These are phyloP conservation scores for Neckera pumila DNA, from an alignment of 225 moss, liverwort and hornwort genomes.

Conservation along the genomic window DNA sequence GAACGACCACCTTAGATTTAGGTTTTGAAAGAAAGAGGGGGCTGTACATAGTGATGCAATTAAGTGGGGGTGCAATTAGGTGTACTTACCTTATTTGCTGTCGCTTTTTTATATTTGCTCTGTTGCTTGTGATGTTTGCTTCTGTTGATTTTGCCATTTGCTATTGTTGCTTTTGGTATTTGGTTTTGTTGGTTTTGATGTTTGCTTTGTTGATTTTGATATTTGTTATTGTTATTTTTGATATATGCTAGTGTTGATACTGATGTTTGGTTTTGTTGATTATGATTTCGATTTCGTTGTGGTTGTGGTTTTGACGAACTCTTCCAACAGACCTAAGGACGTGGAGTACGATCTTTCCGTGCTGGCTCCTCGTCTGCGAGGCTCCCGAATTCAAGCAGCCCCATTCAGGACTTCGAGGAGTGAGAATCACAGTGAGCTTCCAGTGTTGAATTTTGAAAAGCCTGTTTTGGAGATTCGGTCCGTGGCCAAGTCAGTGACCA, in stretches of 20 bases:
- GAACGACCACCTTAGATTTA: background rate
- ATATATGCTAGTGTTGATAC: background rate
- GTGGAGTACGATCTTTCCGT: conserved; percentile 53
- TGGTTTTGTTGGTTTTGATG: background rate
- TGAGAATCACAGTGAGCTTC: conserved; percentile 59
- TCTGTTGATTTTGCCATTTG: background rate
- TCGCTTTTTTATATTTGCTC: background rate
- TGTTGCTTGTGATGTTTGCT: background rate
- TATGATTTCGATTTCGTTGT: background rate
- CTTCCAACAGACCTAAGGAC: conserved; percentile 40
- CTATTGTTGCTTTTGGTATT: background rate
- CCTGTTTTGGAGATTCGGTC: conserved; percentile 44
- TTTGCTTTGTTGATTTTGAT: background rate
- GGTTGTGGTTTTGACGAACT: conserved; percentile 45
- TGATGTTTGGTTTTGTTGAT: background rate
- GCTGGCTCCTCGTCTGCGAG: conserved; percentile 36
- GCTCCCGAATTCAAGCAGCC: conserved; percentile 24
- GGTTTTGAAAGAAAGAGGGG: background rate
- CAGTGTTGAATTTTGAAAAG: conserved; percentile 15
- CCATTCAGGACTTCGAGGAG: conserved; percentile 48
- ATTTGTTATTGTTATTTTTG: background rate
- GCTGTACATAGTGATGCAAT: background rate
- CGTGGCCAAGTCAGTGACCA: conserved; percentile 58
- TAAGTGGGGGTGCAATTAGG: too few relatives aligned
- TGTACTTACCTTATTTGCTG: background rate